Evolutionary conservation across 2,329 filamentous ascomycete species (phyloP), one percentile per base, ranked within the genome.

Genomic region (Lasiodiplodia gonubiensis): DNA sequence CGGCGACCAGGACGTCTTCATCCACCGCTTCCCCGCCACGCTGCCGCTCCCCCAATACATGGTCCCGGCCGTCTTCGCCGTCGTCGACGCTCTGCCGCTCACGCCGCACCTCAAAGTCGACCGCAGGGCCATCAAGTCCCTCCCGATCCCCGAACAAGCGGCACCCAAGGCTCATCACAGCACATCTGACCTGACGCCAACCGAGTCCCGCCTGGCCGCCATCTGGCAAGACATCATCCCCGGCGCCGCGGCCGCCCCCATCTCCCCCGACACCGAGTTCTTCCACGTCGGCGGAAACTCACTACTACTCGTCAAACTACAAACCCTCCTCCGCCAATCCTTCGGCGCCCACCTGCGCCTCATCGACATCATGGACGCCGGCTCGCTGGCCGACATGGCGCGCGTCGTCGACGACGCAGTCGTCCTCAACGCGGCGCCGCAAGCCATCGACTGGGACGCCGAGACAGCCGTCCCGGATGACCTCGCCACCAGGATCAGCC

Each of bases 211-310:
- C 8, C 39, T 68, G 8, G 52, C 54, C 10, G 27, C 30, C 35
- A 33, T 68, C 11, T 68, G 67, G 67, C 60, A 37, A 51, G 39
- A 61, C 3, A 66, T 61, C 42, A 33, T 33, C 30, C 30, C 30
- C 30, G 30, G 30, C 30, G 30, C 30, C 30, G 30, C 30, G 2
- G 7, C 30, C 8, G 7, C 30, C 10, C 2, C 30, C 8, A 51
- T 55, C 27, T 30, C 42, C 60, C 25, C 21, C n/a, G 37, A 23
- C 25, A 54, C 49, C 39, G 49, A 55, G 10, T 68, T 68, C 53
- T 65, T 68, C 60, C 51, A 33, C 14, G 12, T 68, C 23, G 67
- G 67, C 25, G 67, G 67, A 7, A 64, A 68, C 53, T 68, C 67
- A 2, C 49, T 68, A 2, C 61, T 64, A 8, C 67, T 65, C 23